phyloP scores from a whole-genome alignment of 2,329 filamentous ascomycete species.

The Nigrospora sphaerica region DNA sequence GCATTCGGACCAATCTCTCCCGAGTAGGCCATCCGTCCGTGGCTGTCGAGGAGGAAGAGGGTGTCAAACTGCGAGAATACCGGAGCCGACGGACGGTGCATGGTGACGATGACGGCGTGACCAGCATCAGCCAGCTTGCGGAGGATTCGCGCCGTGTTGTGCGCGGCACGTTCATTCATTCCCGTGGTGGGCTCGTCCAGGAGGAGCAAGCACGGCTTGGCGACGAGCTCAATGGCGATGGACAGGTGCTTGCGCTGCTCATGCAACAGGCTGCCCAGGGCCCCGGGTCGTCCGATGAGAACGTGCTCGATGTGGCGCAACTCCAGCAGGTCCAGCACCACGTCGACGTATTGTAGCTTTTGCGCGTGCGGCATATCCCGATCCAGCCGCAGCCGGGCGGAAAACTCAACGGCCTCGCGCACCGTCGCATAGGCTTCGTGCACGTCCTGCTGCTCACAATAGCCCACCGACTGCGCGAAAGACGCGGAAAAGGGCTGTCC shows the following conservation, averaged over 20 bases:
- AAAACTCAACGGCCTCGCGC: constrained; percentile 59
- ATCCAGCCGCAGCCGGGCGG: constrained; percentile 56
- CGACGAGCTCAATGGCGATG: constrained; percentile 78
- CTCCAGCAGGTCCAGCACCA: constrained; percentile 59
- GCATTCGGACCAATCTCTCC: not conserved
- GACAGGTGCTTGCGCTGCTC: constrained; percentile 73
- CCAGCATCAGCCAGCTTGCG: constrained; percentile 57
- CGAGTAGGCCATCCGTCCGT: not conserved
- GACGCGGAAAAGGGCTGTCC: constrained; percentile 51
- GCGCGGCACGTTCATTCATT: constrained; percentile 60
- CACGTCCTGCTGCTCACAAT: constrained; percentile 65
- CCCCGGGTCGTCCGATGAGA: constrained; percentile 54
- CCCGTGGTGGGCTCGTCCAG: constrained; percentile 69
- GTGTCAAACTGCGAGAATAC: constrained; percentile 68
- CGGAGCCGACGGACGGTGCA: constrained; percentile 64
- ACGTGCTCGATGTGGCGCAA: constrained; percentile 62
- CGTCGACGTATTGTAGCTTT: constrained; percentile 62
- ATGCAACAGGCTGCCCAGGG: constrained; percentile 34
- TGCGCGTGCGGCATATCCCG: constrained; percentile 48
- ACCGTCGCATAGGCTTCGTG: constrained; percentile 62
- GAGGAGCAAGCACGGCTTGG: constrained; percentile 68
- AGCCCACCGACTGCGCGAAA: constrained; percentile 64
- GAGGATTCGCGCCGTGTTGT: constrained; percentile 66
- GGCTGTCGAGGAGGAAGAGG: not conserved
- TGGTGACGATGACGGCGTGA: constrained; percentile 67